Conservation (phyloP, 495 filamentous ascomycete species). For the Hyaloscypha bicolor region DNA sequence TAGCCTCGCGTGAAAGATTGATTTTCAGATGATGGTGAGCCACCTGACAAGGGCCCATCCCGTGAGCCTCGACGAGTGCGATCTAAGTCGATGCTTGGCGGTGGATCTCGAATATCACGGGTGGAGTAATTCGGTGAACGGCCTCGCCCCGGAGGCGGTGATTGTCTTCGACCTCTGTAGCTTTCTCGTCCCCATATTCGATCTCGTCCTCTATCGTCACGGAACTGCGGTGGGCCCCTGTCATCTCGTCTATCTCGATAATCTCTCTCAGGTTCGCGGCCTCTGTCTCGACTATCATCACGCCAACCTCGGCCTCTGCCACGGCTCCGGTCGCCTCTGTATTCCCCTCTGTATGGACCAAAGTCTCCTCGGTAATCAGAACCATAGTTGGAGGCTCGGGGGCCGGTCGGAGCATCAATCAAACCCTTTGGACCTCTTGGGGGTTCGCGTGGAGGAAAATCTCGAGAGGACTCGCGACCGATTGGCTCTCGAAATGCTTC, state of each 20-base stretch:
- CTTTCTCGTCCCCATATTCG: conserved; percentile 38
- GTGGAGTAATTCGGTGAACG: conserved; percentile 46
- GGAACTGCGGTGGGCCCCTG: conserved; percentile 35
- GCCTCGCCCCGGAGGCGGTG: conserved; percentile 46
- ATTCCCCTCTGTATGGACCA: conserved; percentile 45
- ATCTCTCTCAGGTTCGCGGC: conserved; percentile 59
- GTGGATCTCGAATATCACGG: conserved; percentile 40
- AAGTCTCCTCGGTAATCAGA: conserved; percentile 29
- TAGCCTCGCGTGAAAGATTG: conserved; percentile 43
- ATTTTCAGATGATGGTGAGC: conserved; percentile 66
- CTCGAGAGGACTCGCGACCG: conserved; percentile 29
- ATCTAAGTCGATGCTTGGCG: conserved; percentile 51
- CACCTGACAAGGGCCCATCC: conserved; percentile 65
- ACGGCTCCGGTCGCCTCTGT: conserved; percentile 44
- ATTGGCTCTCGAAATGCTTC: conserved; percentile 45
- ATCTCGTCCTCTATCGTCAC: conserved; percentile 48
- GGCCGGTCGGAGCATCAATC: conserved; percentile 64
- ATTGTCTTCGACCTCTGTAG: conserved; percentile 46
- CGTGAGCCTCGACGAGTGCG: conserved; percentile 53
- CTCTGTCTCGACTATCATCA: conserved; percentile 65
- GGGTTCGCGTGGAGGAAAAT: conserved; percentile 50
- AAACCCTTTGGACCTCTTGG: conserved; percentile 70
- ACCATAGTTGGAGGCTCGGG: conserved; percentile 42
- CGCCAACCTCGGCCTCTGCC: conserved; percentile 51
- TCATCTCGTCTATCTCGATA: conserved; percentile 49